Base-by-base conservation (phyloP, 768 basidiomycete genomes). In the Russula vinacea region DNA sequence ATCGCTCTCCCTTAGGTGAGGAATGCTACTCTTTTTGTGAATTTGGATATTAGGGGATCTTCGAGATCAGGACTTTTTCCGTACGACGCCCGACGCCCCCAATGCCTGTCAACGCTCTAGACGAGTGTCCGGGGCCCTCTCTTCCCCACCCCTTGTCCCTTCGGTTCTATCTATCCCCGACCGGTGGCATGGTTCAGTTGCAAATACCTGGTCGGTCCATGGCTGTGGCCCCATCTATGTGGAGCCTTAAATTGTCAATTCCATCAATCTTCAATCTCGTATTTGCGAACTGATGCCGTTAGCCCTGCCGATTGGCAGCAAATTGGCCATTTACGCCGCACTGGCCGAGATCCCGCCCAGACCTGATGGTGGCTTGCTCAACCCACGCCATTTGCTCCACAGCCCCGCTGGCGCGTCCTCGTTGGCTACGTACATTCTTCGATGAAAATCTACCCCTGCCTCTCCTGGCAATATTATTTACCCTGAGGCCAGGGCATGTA, bases 111-210 rank as follows among this genome's bases (percentile, higher is more conserved):
- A 56, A 52, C 22, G 39, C 17, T 5, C 42, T 16, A 33, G 24
- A 24, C 44, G 58, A 49, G 62, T 64, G 62, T 64, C 62, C 58
- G 58, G 62, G 62, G 62, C 35, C 62, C 44, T 37, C 29, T 19
- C 53, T 54, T 24, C 45, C 35, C 39, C 14, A 3, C 33, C 53
- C 53, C 33, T 54, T 54, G 40, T 53, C 42, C 42, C 24, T 39
- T 54, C 62, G 62, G 62, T 44, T 22, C 19, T 58, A 17, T 54
- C 35, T 64, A 29, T 26, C 32, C n/a, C 62, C 62, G 51, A 37
- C 58, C 62, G 44, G 58, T 45, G 13, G 42, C 42, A 16, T 14
- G 6, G 33, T 54, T n/a, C n/a, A 49, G 47, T 45, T 45, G 40
- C 33, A 53, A 33, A 37, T n/a, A 10, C 9, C 53, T 51, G 17